Percentiles rank a stretch among this genome's conserved stretches.
phyloP scores from a whole-genome alignment of 371 early-diverging fungal species.

The Mucor velutinosus region DNA sequence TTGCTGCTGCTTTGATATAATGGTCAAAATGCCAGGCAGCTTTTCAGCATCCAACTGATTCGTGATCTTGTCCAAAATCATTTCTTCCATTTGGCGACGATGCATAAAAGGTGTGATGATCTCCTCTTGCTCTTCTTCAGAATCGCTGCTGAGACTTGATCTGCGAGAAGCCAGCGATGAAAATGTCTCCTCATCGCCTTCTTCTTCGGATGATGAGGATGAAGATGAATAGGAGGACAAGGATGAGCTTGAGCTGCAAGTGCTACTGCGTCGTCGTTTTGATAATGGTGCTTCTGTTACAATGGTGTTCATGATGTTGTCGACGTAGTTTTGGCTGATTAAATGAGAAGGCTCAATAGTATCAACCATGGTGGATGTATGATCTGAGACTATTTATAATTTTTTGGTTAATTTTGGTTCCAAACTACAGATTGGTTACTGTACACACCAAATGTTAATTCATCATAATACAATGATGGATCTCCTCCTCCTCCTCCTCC shows the following conservation, averaged over 20 bases:
- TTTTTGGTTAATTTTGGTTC: neutral
- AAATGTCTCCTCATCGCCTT: neutral
- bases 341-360: constrained; percentile 8
- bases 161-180: neutral
- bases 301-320: neutral
- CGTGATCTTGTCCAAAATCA: constrained; percentile 30
- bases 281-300: neutral
- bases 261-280: constrained; percentile 4
- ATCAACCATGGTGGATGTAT: neutral
- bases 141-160: neutral
- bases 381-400: neutral
- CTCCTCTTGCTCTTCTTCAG: neutral
- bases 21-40: constrained; percentile 31
- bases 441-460: constrained; percentile 19
- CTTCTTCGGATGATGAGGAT: constrained; percentile 1
- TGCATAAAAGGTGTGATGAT: constrained; percentile 3
- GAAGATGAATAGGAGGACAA: constrained; percentile 1
- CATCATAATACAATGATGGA: constrained; percentile 4
- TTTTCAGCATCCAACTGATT: constrained; percentile 27
- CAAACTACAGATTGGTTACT: neutral
- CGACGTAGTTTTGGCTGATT: neutral
- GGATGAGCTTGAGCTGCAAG: constrained; percentile 2
- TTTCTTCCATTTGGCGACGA: constrained; percentile 27
- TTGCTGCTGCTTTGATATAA: constrained; percentile 15
- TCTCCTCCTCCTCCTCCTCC: neutral